phyloP scores from a whole-genome alignment of 495 filamentous ascomycete species.

The Pseudomonodictys pantanalensis region DNA sequence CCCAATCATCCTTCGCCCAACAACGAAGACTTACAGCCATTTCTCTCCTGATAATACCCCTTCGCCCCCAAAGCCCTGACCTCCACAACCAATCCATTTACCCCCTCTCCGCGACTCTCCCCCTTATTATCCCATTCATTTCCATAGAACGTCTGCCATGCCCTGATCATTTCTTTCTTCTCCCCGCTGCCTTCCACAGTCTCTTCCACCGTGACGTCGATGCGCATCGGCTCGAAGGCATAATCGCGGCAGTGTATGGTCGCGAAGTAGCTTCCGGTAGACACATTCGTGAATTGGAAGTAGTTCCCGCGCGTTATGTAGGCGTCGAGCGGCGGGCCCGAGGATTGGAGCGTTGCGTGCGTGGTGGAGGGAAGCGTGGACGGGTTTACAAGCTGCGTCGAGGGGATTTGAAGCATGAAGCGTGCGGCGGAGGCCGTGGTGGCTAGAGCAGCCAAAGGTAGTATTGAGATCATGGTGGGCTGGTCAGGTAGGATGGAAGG shows the following conservation, averaged over 20 bases:
- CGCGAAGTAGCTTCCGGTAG: conserved; percentile 68
- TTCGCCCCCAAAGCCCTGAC: conserved; percentile 59
- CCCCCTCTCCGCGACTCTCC: conserved; percentile 43
- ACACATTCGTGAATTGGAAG: conserved; percentile 70
- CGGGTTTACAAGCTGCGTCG: conserved; percentile 52
- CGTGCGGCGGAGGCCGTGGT: conserved; percentile 37
- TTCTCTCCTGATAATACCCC: conserved; percentile 70
- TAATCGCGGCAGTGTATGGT: conserved; percentile 72
- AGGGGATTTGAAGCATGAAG: conserved; percentile 40
- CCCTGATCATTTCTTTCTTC: conserved; percentile 50
- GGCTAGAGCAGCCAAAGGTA: conserved; percentile 24
- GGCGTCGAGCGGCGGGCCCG: conserved; percentile 49
- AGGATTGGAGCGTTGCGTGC: conserved; percentile 63
- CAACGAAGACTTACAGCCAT: conserved; percentile 60
- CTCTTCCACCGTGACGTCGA: conserved; percentile 57
- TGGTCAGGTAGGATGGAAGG: background rate
- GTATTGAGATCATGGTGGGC: conserved; percentile 7
- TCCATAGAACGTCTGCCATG: conserved; percentile 83
- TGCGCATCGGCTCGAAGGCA: conserved; percentile 68
- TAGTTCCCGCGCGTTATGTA: conserved; percentile 62
- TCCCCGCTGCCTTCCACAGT: conserved; percentile 39
- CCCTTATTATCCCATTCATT: conserved; percentile 86
- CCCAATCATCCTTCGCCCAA: background rate
- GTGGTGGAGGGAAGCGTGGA: conserved; percentile 62
- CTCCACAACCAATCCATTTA: conserved; percentile 49